Evolutionary conservation across 129 eudicot genomes (phyloP).

Genomic region (Escallonia herrerae): DNA sequence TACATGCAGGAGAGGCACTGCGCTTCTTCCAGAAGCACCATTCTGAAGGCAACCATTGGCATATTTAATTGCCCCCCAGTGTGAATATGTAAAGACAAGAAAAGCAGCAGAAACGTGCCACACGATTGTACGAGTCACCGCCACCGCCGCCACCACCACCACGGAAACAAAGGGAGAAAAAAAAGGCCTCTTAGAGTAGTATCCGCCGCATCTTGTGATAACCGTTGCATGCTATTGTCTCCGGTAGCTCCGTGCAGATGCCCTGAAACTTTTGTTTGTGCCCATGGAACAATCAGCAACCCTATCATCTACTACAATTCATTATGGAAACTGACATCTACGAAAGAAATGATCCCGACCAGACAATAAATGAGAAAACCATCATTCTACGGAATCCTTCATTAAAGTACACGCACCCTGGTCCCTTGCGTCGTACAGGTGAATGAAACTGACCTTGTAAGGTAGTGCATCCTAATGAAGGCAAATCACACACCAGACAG

Average conservation of each 20-base stretch:
- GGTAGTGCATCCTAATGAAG: no score
- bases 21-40: no score
- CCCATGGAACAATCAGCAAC: not conserved
- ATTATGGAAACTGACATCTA: no score
- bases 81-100: no score
- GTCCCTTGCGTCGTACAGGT: no score
- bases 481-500: no score
- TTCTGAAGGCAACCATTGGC: no score
- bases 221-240: constrained; percentile 36
- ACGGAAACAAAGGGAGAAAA: not conserved
- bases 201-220: constrained; percentile 63
- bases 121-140: not conserved
- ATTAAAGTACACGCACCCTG: not conserved
- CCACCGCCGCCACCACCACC: not conserved
- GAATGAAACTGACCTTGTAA: not conserved
- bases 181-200: not conserved
- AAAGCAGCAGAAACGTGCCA: not conserved
- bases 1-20: no score
- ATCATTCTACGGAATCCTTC: not conserved
- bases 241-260: constrained; percentile 19
- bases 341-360: no score
- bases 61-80: no score
- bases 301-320: no score
- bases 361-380: not conserved
- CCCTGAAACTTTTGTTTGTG: constrained; percentile 6